A percentile compares a stretch with the other conserved stretches of the same genome.
phyloP scores from a whole-genome alignment of 2,329 filamentous ascomycete genomes.

The Pezicula carpinea region DNA sequence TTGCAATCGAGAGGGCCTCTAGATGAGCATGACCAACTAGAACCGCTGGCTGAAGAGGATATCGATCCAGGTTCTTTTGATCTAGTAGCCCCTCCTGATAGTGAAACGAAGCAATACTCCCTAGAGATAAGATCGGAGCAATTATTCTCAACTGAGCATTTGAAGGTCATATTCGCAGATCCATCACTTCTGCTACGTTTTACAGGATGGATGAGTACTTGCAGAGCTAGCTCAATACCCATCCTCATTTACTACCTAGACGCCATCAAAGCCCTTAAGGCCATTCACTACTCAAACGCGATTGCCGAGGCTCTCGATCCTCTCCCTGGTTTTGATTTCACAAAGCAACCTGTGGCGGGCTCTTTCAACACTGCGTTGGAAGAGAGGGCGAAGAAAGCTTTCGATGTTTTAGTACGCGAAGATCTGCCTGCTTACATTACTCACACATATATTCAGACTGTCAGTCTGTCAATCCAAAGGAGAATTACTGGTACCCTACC shows the following conservation, averaged over 20 bases:
- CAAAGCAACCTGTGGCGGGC: conserved; percentile 40
- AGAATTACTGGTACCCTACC: conserved; percentile 65
- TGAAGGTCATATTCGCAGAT: conserved; percentile 61
- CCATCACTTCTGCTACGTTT: conserved; percentile 60
- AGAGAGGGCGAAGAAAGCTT: conserved; percentile 59
- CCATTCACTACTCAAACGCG: conserved; percentile 67
- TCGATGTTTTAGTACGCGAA: conserved; percentile 59
- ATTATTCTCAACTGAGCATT: conserved; percentile 62
- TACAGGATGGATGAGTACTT: conserved; percentile 58
- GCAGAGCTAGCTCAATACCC: conserved; percentile 58
- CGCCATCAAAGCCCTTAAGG: conserved; percentile 64
- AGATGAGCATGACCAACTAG: conserved; percentile 48
- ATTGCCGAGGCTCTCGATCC: conserved; percentile 56
- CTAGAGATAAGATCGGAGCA: conserved; percentile 61
- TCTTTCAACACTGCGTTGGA: conserved; percentile 56
- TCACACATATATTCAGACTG: conserved; percentile 62
- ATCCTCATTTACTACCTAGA: conserved; percentile 69
- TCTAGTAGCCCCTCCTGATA: conserved; percentile 40
- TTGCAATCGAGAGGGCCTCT: conserved; percentile 20
- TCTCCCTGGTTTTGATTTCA: conserved; percentile 52
- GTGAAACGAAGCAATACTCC: conserved; percentile 38
- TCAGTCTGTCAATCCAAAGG: conserved; percentile 63
- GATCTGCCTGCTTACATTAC: conserved; percentile 71
- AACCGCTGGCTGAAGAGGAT: conserved; percentile 35
- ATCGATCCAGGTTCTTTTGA: conserved; percentile 50